Evolutionary conservation across 106 monocot species (phyloP).

Genomic region (Dioscorea dumetorum): DNA sequence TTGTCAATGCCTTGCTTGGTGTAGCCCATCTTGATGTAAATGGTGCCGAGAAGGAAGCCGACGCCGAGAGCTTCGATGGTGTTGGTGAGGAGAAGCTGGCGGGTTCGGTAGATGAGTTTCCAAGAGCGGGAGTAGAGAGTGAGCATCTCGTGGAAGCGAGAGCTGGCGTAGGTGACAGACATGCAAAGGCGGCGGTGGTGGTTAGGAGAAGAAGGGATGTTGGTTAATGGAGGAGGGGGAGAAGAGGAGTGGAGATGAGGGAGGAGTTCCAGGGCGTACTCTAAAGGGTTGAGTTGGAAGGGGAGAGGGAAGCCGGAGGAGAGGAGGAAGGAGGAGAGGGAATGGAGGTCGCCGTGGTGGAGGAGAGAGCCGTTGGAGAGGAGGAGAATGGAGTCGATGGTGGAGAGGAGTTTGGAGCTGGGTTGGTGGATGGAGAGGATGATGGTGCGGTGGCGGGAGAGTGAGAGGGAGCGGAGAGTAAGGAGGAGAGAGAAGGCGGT

Average conservation of each 20-base stretch:
- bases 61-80: slow-evolving; percentile 67
- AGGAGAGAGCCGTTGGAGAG: slow-evolving; percentile 63
- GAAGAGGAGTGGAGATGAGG: slow-evolving; percentile 36
- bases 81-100: slow-evolving; percentile 82
- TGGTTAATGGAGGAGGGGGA: not conserved
- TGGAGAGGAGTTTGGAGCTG: slow-evolving; percentile 62
- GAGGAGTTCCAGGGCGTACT: slow-evolving; percentile 79
- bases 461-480: slow-evolving; percentile 45
- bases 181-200: not conserved
- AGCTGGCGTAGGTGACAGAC: slow-evolving; percentile 34
- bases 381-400: slow-evolving; percentile 72
- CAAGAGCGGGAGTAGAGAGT: slow-evolving; percentile 54
- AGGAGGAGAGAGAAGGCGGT: slow-evolving; percentile 60
- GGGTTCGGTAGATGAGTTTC: slow-evolving; percentile 61
- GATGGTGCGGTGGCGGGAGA: slow-evolving; percentile 38
- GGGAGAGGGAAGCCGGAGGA: slow-evolving; percentile 55
- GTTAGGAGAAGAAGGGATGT: not conserved
- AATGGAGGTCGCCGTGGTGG: slow-evolving; percentile 61
- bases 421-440: slow-evolving; percentile 90
- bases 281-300: slow-evolving; percentile 70
- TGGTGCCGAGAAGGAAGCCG: slow-evolving; percentile 72
- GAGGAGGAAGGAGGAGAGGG: slow-evolving; percentile 48
- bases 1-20: slow-evolving; percentile 64
- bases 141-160: slow-evolving; percentile 47
- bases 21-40: slow-evolving; percentile 63